Conservation (phyloP, 768 basidiomycete genomes). For the Exsudoporus frostii region DNA sequence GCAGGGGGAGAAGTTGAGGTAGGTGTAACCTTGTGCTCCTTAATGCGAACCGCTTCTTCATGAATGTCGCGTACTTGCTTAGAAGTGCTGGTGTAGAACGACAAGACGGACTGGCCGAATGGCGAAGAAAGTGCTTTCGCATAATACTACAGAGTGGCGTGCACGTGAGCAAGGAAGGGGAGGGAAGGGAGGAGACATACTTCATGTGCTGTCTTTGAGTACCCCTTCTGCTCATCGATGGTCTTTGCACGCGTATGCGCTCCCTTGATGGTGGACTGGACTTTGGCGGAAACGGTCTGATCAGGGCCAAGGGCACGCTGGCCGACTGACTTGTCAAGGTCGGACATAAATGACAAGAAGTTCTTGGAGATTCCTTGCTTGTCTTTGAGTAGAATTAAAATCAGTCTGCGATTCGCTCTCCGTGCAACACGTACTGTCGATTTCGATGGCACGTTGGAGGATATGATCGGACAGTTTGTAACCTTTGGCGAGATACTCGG, state of each 20-base stretch:
- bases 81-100: slow-evolving; percentile 84
- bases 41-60: slow-evolving; percentile 86
- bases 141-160: slow-evolving; percentile 61
- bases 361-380: slow-evolving; percentile 85
- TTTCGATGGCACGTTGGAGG: slow-evolving; percentile 74
- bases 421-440: slow-evolving; percentile 51
- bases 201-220: slow-evolving; percentile 64
- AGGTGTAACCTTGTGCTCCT: slow-evolving; percentile 48
- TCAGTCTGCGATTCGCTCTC: background rate
- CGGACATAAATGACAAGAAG: slow-evolving; percentile 77
- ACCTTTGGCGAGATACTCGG: slow-evolving; percentile 91
- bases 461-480: slow-evolving; percentile 78
- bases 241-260: slow-evolving; percentile 68
- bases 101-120: slow-evolving; percentile 68
- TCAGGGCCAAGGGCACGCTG: slow-evolving; percentile 72
- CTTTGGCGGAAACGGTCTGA: slow-evolving; percentile 73
- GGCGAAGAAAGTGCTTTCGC: slow-evolving; percentile 69
- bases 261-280: slow-evolving; percentile 59
- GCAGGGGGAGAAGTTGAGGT: slow-evolving; percentile 14
- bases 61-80: slow-evolving; percentile 93
- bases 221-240: slow-evolving; percentile 81
- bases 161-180: background rate
- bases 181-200: slow-evolving; percentile 34
- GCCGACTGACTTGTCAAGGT: slow-evolving; percentile 70
- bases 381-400: slow-evolving; percentile 33